Conservation (phyloP, 306 rosid species). For the Corylus heterophylla region DNA sequence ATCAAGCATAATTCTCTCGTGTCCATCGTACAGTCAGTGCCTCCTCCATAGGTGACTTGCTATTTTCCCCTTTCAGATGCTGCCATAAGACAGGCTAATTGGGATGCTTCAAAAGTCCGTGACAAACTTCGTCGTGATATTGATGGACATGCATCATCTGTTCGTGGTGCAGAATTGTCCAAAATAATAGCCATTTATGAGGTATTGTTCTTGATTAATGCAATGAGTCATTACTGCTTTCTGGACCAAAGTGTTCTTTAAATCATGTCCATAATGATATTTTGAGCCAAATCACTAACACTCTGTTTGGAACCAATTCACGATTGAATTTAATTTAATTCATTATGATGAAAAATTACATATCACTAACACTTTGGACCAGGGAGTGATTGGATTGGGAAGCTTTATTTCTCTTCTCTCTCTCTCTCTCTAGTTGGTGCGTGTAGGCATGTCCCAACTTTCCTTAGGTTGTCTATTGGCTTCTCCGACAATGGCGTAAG, state of each 20-base stretch:
- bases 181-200: conserved; percentile 49
- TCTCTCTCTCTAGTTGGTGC: no score
- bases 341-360: no score
- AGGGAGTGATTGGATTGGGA: no score
- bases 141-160: conserved; percentile 57
- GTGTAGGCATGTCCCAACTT: no score
- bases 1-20: no score
- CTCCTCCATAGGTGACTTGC: conserved; percentile 7
- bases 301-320: background rate
- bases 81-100: conserved; percentile 54
- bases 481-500: no score
- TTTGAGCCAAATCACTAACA: conserved; percentile 15
- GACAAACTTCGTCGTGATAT: conserved; percentile 78
- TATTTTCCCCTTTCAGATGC: conserved; percentile 53
- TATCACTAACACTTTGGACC: no score
- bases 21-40: background rate
- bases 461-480: no score
- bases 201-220: conserved; percentile 42
- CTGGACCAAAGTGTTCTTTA: conserved; percentile 9
- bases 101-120: conserved; percentile 65
- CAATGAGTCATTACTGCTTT: background rate
- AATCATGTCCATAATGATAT: conserved; percentile 6
- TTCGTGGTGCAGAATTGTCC: conserved; percentile 53
- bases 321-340: background rate
- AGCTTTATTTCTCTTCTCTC: no score